These are phyloP conservation scores for Penicillium pancosmium DNA, from an alignment of 495 filamentous ascomycete species.

Conservation along the genomic window DNA sequence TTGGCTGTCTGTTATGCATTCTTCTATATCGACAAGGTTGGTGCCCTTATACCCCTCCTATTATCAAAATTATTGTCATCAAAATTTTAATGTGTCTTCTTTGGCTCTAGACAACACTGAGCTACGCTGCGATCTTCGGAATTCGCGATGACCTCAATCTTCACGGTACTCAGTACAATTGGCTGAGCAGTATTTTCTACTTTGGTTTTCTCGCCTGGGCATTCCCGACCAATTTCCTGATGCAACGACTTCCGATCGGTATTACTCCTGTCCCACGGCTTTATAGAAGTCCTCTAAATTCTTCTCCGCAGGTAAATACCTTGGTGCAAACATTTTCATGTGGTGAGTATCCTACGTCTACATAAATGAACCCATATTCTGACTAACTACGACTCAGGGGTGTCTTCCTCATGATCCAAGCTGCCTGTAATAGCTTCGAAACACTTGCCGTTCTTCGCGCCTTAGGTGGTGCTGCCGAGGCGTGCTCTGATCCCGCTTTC, in stretches of 20 bases:
- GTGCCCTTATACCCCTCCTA: constrained; percentile 13
- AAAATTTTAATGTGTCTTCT: neutral
- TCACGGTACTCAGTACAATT: constrained; percentile 53
- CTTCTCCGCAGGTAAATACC: constrained; percentile 49
- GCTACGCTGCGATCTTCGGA: constrained; percentile 59
- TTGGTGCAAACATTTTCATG: constrained; percentile 61
- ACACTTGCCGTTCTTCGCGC: constrained; percentile 51
- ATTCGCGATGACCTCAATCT: constrained; percentile 51
- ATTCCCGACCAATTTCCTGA: constrained; percentile 50
- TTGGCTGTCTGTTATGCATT: constrained; percentile 62
- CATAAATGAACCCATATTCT: constrained; percentile 28
- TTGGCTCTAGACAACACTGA: constrained; percentile 49
- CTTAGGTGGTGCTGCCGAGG: constrained; percentile 56
- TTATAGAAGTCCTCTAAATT: neutral
- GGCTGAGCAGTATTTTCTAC: constrained; percentile 57
- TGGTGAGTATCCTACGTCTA: constrained; percentile 37
- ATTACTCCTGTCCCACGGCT: neutral
- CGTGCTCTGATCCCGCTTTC: constrained; percentile 32
- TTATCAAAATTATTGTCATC: neutral
- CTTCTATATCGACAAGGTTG: constrained; percentile 60
- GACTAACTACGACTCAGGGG: constrained; percentile 28
- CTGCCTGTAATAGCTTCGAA: constrained; percentile 50
- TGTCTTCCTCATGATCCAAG: constrained; percentile 35
- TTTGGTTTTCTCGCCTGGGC: constrained; percentile 55
- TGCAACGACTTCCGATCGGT: constrained; percentile 54